Evolutionary conservation across 2,329 filamentous ascomycete species (phyloP), one percentile per base, ranked within the genome.

Genomic region (Pyrenochaeta sp.): DNA sequence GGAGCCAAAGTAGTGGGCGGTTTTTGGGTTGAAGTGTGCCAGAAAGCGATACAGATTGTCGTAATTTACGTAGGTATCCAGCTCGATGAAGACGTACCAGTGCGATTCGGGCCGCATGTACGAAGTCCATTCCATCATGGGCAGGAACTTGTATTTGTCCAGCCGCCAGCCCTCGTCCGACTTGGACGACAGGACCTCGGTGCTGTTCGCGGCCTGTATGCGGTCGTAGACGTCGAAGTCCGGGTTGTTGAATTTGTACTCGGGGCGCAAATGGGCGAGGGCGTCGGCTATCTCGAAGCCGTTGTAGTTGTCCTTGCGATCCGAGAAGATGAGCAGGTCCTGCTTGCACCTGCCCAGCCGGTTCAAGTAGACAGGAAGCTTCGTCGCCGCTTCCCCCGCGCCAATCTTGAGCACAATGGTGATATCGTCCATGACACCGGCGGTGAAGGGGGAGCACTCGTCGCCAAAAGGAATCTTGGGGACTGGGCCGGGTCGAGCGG

Each of bases 61-160:
- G 71, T 75, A 78, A 56, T 77, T 74, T 61, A 77, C 66, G 43
- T 75, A 76, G 1, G 74, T 76, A 49, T 78, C 75, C n/a, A 73
- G 62, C 61, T 78, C 76, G 25, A 78, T 50, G 52, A 78, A 77
- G 54, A 78, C 54, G 53, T 71, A 78, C 75, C 74, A 78, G 12
- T 70, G 59, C 58, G 69, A 68, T 36, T 72, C 64, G 5, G 73
- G 72, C 10, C 68, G 65, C 62, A 76, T 56, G 34, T 72, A 69
- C 28, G 79, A 76, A 0, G 83, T 80, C 68, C 84, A 82, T 63
- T 84, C 81, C 39, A 83, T 81, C 77, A 86, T 82, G 10, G 84
- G 84, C 42, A 86, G 75, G 67, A 85, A 85, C 72, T 86, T 86
- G 83, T 84, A 86, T 65, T 85, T 85, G 69, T 86, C 84, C 39